phyloP scores from a whole-genome alignment of 75 land plant genomes.

The Sequoia sempervirens region DNA sequence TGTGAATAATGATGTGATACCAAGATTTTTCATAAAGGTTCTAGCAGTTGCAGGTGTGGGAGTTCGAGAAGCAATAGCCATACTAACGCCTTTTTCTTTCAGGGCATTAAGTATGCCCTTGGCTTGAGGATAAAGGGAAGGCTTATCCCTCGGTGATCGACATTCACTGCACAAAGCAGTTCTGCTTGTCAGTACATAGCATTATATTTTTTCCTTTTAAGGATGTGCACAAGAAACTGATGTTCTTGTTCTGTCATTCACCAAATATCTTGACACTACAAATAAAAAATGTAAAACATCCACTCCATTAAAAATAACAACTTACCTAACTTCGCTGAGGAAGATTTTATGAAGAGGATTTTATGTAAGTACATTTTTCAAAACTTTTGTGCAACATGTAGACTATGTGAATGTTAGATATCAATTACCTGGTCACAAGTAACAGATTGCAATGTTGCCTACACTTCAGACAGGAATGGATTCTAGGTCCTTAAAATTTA shows the following conservation, averaged over 20 bases:
- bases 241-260: not conserved
- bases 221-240: not conserved
- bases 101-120: conserved; percentile 77
- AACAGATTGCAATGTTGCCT: not conserved
- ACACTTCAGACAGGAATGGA: not conserved
- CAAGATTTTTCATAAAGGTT: conserved; percentile 74
- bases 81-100: conserved; percentile 74
- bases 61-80: conserved; percentile 94
- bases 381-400: not conserved
- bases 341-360: not conserved
- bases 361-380: too few relatives aligned
- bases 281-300: not conserved
- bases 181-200: conserved; percentile 1
- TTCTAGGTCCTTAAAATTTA: not conserved
- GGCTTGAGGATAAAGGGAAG: conserved; percentile 81
- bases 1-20: conserved; percentile 63
- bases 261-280: not conserved
- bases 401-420: not conserved
- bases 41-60: conserved; percentile 90
- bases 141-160: conserved; percentile 74
- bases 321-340: not conserved
- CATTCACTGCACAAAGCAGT: conserved; percentile 60
- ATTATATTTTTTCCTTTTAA: not conserved
- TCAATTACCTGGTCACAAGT: not conserved
- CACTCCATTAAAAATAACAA: not conserved